These are phyloP conservation scores for Tephrocybe sp. DNA, from an alignment of 768 basidiomycete genomes.

Conservation along the genomic window DNA sequence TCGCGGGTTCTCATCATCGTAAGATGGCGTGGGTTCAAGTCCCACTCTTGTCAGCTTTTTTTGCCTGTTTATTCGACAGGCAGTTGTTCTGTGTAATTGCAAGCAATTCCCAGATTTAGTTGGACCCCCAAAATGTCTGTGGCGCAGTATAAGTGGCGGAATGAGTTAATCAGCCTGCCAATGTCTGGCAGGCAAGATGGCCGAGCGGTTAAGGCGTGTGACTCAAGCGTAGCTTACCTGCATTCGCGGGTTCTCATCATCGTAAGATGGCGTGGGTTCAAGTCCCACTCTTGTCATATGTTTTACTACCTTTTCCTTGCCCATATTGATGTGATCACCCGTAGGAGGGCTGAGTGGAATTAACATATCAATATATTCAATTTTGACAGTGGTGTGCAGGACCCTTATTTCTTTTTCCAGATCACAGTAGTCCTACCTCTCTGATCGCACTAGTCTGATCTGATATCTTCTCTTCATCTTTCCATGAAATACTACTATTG, in stretches of 20 bases:
- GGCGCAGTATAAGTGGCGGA: neutral
- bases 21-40: constrained; percentile 19
- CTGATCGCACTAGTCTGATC: too few relatives aligned
- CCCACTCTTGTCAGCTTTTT: constrained; percentile 17
- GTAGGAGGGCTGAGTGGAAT: too few relatives aligned
- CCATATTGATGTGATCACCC: too few relatives aligned
- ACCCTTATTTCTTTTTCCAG: too few relatives aligned
- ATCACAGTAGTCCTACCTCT: too few relatives aligned
- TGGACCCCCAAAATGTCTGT: neutral
- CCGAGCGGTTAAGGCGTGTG: constrained; percentile 46
- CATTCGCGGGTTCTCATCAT: constrained; percentile 26
- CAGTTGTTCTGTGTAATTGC: too few relatives aligned
- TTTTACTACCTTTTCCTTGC: neutral
- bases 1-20: constrained; percentile 15
- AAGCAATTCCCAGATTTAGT: neutral
- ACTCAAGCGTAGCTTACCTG: constrained; percentile 37
- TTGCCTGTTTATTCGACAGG: too few relatives aligned
- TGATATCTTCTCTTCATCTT: too few relatives aligned
- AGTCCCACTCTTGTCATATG: constrained; percentile 25
- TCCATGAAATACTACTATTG: too few relatives aligned
- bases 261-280: constrained; percentile 27
- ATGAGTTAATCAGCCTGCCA: neutral
- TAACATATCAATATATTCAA: too few relatives aligned
- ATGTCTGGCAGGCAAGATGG: constrained; percentile 36
- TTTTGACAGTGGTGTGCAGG: too few relatives aligned